Percentiles rank a stretch among this genome's conserved stretches.
Evolutionary conservation across 1,284 basidiomycete species (phyloP).

Genomic region (Cutaneotrichosporon arboriforme): DNA sequence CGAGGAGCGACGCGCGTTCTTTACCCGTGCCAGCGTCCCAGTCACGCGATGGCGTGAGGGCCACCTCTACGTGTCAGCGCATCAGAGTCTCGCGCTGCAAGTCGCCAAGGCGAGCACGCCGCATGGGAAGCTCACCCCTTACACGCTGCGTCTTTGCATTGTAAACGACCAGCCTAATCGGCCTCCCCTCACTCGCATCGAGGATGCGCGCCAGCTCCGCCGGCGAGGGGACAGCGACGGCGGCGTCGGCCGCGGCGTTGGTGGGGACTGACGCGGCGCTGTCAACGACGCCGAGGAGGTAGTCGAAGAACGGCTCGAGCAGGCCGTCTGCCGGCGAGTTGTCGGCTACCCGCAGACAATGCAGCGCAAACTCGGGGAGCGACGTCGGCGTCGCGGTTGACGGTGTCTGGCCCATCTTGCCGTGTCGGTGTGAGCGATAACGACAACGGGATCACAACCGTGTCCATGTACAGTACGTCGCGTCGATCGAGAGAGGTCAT

Average conservation of each 20-base stretch:
- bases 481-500: too few species aligned
- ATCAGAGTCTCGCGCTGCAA: neutral
- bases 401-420: constrained; percentile 42
- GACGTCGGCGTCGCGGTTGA: constrained; percentile 35
- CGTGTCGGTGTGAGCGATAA: neutral
- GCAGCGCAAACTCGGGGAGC: constrained; percentile 58
- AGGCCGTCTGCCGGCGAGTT: constrained; percentile 79
- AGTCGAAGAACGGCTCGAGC: constrained; percentile 96
- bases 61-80: constrained; percentile 58
- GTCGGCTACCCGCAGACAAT: constrained; percentile 78
- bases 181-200: constrained; percentile 76
- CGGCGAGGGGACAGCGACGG: constrained; percentile 57
- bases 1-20: constrained; percentile 67
- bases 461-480: too few species aligned
- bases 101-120: too few species aligned
- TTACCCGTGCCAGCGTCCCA: constrained; percentile 58
- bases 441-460: too few species aligned
- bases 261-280: constrained; percentile 27
- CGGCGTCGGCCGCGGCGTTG: constrained; percentile 16
- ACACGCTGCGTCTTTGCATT: constrained; percentile 79
- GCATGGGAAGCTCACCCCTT: constrained; percentile 59
- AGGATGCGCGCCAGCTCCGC: constrained; percentile 71
- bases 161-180: constrained; percentile 77
- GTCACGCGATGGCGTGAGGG: constrained; percentile 72
- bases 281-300: constrained; percentile 79